Base-by-base conservation (phyloP, 2,329 filamentous ascomycete species). In the Monilinia laxa region DNA sequence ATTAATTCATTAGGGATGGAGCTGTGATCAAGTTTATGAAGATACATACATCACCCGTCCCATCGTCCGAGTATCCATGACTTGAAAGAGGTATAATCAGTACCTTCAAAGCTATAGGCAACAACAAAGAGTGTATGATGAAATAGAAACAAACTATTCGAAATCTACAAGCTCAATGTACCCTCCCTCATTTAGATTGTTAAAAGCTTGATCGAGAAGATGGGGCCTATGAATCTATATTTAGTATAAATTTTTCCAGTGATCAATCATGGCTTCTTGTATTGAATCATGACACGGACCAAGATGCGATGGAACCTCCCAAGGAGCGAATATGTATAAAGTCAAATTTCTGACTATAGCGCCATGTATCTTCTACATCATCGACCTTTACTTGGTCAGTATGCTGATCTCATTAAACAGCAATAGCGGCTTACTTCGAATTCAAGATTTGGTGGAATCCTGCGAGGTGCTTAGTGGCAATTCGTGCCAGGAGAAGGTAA, bases 281-380 rank as follows among this genome's bases (percentile, higher is more conserved):
- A 38, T 25, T 4, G 6, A 18, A 4, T 51, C 14, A 12, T 62
- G 47, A n/a, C 23, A 77, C 79, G 76, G 1, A 75, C 72, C 63
- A 80, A 79, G 64, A 80, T 78, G 62, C 73, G 79, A 40, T 66
- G 53, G 68, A 77, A 76, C 35, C 62, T 25, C 49, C 62, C 20
- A 64, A 25, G 18, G 71, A 71, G 47, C 64, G 64, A 23, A 59
- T 59, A 31, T 66, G 64, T 49, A 66, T 62, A 16, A 62, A 66
- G 25, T 66, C 64, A 28, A 66, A 66, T 31, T 42, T 42, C 12
- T 71, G 62, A 11, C 62, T 60, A 23, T 73, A 67, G 49, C 72
- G 71, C 68, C 74, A 73, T 67, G 72, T 74, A 47, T 76, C 73
- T 64, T 74, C 72, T 10, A 75, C 73, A 54, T 76, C 73, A 56